phyloP scores from a whole-genome alignment of 2,329 filamentous ascomycete species.

The Cyclaneusma minus region DNA sequence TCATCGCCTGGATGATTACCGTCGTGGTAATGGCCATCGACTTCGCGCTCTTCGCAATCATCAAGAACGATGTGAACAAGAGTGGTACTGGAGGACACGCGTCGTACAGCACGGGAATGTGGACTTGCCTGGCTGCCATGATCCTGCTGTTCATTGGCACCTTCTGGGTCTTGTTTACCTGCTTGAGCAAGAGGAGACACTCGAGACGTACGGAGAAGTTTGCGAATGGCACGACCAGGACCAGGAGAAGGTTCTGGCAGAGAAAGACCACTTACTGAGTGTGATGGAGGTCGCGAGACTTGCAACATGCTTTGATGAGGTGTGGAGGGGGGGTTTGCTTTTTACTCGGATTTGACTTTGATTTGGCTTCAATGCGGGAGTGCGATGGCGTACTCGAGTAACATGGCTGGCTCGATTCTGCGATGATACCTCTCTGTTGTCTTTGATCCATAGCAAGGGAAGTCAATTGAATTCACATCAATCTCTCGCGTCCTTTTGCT shows the following conservation, averaged over 20 bases:
- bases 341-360: too few relatives aligned
- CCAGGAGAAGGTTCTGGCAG: constrained; percentile 1
- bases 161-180: constrained; percentile 43
- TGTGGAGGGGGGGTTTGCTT: too few relatives aligned
- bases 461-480: too few relatives aligned
- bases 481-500: too few relatives aligned
- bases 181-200: constrained; percentile 29
- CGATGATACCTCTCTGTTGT: too few relatives aligned
- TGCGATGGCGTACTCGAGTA: too few relatives aligned
- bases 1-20: constrained; percentile 32
- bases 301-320: too few relatives aligned
- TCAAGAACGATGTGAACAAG: constrained; percentile 36
- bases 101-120: constrained; percentile 36
- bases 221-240: not conserved
- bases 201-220: not conserved
- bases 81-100: constrained; percentile 25
- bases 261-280: constrained; percentile 1
- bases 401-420: too few relatives aligned
- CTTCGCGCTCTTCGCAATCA: constrained; percentile 38
- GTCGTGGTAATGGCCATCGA: constrained; percentile 35
- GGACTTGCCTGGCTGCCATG: constrained; percentile 41
- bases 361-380: too few relatives aligned
- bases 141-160: constrained; percentile 38
- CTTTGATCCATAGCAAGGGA: too few relatives aligned
- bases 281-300: too few relatives aligned